Evolutionary conservation across 345 rosid genomes (phyloP).

Genomic region (Eucalyptus sideroxylon): DNA sequence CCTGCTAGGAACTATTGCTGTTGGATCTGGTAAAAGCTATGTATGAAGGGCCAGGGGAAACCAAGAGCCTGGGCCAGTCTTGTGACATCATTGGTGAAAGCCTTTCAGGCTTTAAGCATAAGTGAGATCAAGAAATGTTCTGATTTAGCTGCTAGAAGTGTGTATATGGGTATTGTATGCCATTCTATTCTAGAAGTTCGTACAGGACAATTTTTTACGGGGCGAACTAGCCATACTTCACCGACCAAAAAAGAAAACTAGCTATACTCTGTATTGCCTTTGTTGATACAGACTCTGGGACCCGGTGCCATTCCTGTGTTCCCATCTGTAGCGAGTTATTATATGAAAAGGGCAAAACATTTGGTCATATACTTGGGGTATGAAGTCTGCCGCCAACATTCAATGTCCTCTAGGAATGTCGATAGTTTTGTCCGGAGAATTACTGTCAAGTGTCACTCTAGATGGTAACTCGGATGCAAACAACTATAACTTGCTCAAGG

Average conservation of each 20-base stretch:
- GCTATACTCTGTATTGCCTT: background rate
- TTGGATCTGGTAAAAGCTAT: slow-evolving; percentile 31
- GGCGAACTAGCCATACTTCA: background rate
- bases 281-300: background rate
- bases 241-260: background rate
- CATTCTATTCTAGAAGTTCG: background rate
- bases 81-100: background rate
- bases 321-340: background rate
- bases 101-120: background rate
- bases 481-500: background rate
- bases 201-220: background rate
- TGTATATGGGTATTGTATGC: background rate
- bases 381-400: background rate
- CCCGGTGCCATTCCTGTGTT: background rate
- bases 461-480: background rate
- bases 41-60: background rate
- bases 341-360: background rate
- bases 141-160: background rate
- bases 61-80: slow-evolving; percentile 7
- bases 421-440: background rate
- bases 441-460: background rate
- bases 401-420: background rate
- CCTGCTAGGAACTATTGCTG: background rate
- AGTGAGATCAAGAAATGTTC: background rate
- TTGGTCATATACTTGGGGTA: background rate